Base-by-base conservation (phyloP, 164 flowering plant species). In the Litsea cubeba region DNA sequence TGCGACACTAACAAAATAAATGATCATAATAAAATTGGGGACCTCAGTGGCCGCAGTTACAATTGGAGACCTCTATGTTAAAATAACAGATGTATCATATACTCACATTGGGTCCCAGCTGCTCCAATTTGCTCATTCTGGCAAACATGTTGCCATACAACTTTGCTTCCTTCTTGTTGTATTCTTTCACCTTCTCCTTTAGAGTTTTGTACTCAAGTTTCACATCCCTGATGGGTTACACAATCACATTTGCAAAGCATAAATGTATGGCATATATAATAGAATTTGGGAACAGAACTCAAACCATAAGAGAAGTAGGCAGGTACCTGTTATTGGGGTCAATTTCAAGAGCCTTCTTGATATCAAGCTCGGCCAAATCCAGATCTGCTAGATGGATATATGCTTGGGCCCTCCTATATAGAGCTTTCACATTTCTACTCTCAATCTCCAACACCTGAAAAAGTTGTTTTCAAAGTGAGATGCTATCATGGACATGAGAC, bases 101-200 rank as follows among this genome's bases (percentile, higher is more conserved):
- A 78, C 86, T 81, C 65, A 86, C 89, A 58, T 81, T 83, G 2
- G 80, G 5, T 5, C 85, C 84, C 2, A 54, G 25, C 17, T 79
- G 68, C 68, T 81, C 90, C 28, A 80, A 15, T 74, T 87, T 91
- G 71, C 63, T 88, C 90, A 91, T 75, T 78, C 85, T 90, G 0
- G 97, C 86, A 80, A 95, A 92, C 86, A 95, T 95, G 81, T 92
- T 93, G 30, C 98, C 94, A 32, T 93, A 93, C 62, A 95, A 88
- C 75, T 91, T 84, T 25, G 98, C 98, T 49, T 93, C 92, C 83
- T 90, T 95, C 83, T 93, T 93, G 78, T 95, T 93, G 87, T 74
- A 88, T 73, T 93, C 99, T 81, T 85, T 92, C 65, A 90, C 68
- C 84, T 93, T 95, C 77, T 92, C 96, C 85, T 92, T 95, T 72